Evolutionary conservation across 495 filamentous ascomycete genomes (phyloP), one percentile per base, ranked within the genome.

Genomic region (Aspergillus haitiensis): DNA sequence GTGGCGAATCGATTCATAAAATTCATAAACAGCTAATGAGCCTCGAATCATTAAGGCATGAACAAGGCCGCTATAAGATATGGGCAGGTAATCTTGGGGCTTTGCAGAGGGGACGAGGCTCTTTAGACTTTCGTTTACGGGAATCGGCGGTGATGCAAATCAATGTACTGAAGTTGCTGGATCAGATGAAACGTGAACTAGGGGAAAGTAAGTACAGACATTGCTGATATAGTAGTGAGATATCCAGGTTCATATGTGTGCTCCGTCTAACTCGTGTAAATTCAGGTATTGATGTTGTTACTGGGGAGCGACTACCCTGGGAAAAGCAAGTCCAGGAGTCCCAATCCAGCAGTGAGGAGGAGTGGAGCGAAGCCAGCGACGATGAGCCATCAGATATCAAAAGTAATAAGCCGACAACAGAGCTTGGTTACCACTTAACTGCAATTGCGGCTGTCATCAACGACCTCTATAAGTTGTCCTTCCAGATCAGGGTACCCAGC

Each of bases 61-160:
- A 52, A 12, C 34, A 9, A 11, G 49, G 21, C 13, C 49, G 49
- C 9, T 52, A 7, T 3, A 52, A 52, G 32, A 52, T 52, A 27
- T 52, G 49, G 49, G 31, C 21, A 33, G 49, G 49, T 15, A 52
- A 34, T 34, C 31, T 52, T 13, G 49, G 49, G 6, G 49, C 49
- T 0, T 33, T 52, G 15, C 49, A 52, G 18, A 35, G 31, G 7
- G 49, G 49, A 0, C 11, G 49, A 36, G 36, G 49, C 31, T 52
- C 49, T 3, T 33, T 52, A 6, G 49, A 52, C 15, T 27, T 21
- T 1, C 31, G 49, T 16, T 13, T 52, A 0, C 31, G 49, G 12
- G 27, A 52, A 1, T 34, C 27, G 27, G 36, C 49, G 13, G 32
- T 35, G 27, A 52, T 16, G 31, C 7, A 33, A 10, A 33, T 33